A percentile compares a stretch with the other conserved stretches of the same genome.
These are phyloP conservation scores for Gracilariopsis chorda DNA, from an alignment of 23 red algal species.

Conservation along the genomic window DNA sequence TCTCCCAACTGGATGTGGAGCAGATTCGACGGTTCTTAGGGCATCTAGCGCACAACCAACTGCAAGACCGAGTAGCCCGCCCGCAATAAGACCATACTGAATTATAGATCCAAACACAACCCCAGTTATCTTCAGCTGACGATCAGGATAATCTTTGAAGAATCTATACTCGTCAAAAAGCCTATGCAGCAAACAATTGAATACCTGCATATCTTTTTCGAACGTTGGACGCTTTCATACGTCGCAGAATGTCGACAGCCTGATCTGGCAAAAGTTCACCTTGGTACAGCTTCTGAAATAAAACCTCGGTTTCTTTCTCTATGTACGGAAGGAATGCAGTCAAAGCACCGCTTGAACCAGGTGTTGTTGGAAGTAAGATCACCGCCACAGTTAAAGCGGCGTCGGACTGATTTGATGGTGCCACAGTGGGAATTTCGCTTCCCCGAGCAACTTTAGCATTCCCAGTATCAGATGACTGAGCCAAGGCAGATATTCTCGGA, in stretches of 20 bases:
- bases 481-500: neutral
- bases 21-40: constrained; percentile 28
- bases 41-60: constrained; percentile 68
- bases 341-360: neutral
- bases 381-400: constrained; percentile 15
- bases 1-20: constrained; percentile 44
- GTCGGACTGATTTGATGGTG: no score
- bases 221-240: constrained; percentile 19
- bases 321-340: constrained; percentile 60
- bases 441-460: neutral
- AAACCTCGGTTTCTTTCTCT: constrained; percentile 75
- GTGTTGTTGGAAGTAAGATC: neutral
- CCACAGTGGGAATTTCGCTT: no score
- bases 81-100: constrained; percentile 41
- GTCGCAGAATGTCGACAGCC: constrained; percentile 43
- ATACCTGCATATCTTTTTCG: constrained; percentile 52
- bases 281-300: constrained; percentile 63
- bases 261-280: constrained; percentile 30
- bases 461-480: neutral
- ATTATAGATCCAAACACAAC: constrained; percentile 83
- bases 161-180: constrained; percentile 96
- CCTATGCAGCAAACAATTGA: constrained; percentile 80
- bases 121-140: constrained; percentile 77
- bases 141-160: constrained; percentile 79
- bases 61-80: constrained; percentile 38